Evolutionary conservation across 257 asterid genomes (phyloP).

Genomic region (Nicotiana noctiflora): DNA sequence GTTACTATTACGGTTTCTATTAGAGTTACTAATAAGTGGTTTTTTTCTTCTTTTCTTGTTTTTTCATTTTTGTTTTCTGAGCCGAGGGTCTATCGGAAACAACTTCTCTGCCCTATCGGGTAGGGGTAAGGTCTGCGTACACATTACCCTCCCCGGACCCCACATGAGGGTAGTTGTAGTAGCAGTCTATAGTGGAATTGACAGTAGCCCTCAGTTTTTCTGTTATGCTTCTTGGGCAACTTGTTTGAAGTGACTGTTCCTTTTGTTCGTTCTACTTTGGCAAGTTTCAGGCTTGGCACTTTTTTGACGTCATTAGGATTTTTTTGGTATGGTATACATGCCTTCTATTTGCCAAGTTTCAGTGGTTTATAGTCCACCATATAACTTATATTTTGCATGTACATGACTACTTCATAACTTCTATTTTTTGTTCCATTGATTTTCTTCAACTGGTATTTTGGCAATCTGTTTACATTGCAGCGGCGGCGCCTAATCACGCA

Average conservation of each 20-base stretch:
- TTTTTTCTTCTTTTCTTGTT: too few species aligned
- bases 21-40: too few species aligned
- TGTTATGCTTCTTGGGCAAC: background rate
- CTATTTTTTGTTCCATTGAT: background rate
- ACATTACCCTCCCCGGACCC: too few species aligned
- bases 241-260: background rate
- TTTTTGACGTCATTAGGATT: background rate
- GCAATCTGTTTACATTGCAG: slow-evolving; percentile 26
- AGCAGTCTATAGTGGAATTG: background rate
- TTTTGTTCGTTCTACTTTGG: background rate
- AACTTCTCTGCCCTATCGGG: too few species aligned
- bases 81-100: too few species aligned
- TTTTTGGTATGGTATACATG: background rate
- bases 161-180: too few species aligned
- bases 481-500: slow-evolving; percentile 69
- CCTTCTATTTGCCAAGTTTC: background rate
- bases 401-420: background rate
- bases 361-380: background rate
- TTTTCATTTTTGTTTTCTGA: too few species aligned
- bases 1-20: too few species aligned
- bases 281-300: background rate
- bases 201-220: background rate
- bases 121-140: too few species aligned
- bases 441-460: background rate
- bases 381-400: background rate